phyloP scores from a whole-genome alignment of 441 rosid species.

The Jatropha multifida region DNA sequence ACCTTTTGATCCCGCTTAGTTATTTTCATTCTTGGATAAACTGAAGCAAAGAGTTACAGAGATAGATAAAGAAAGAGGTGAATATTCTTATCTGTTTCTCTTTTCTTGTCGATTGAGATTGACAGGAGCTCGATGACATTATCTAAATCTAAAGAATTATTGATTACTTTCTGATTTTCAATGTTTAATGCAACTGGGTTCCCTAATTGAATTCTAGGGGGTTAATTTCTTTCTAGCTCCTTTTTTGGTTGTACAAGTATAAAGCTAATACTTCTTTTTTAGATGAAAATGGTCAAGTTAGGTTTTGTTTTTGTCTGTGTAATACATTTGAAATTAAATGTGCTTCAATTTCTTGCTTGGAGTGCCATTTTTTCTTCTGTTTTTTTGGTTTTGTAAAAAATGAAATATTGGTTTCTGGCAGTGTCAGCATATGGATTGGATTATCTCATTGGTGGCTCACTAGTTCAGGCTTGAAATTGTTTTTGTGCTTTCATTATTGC shows the following conservation, averaged over 20 bases:
- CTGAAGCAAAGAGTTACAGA: constrained; percentile 8
- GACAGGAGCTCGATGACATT: background rate
- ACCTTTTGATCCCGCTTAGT: constrained; percentile 35
- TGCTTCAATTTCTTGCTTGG: background rate
- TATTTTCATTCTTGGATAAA: constrained; percentile 22
- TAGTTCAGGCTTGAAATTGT: background rate
- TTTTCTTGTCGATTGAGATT: background rate
- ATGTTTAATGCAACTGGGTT: background rate
- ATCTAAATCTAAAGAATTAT: background rate
- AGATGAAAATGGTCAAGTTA: background rate
- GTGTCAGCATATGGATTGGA: background rate
- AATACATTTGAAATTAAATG: background rate
- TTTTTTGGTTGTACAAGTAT: background rate
- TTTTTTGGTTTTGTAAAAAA: background rate
- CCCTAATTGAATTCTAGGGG: background rate
- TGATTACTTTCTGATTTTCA: background rate
- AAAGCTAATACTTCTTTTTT: background rate
- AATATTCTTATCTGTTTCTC: constrained; percentile 1
- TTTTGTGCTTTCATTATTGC: background rate
- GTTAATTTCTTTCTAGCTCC: background rate
- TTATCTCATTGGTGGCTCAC: background rate
- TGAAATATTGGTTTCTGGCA: background rate
- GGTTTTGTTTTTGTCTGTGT: background rate
- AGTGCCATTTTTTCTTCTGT: background rate
- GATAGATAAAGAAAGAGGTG: background rate